phyloP scores from a whole-genome alignment of 2,329 filamentous ascomycete genomes.

The Trichoderma cornu-damae region DNA sequence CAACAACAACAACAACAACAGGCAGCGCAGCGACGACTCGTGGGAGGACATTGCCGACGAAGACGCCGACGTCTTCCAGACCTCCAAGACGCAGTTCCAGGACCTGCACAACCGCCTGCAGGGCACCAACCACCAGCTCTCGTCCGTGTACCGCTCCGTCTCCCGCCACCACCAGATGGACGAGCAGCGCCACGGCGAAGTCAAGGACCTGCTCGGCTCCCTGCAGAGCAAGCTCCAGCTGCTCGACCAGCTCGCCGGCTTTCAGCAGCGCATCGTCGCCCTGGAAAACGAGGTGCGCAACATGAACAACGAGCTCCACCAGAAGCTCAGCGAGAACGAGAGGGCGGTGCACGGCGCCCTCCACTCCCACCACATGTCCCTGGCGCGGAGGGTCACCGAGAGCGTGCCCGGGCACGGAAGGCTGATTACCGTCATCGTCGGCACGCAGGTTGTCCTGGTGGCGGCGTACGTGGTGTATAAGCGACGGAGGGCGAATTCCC shows the following conservation, averaged over 20 bases:
- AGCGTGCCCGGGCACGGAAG: constrained; percentile 46
- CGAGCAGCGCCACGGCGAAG: constrained; percentile 54
- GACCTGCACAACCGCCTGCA: constrained; percentile 84
- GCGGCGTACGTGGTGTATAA: constrained; percentile 73
- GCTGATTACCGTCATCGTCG: constrained; percentile 65
- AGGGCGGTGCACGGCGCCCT: constrained; percentile 50
- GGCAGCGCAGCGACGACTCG: constrained; percentile 33
- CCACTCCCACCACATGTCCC: constrained; percentile 44
- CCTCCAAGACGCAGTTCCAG: constrained; percentile 61
- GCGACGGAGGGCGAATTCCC: constrained; percentile 64
- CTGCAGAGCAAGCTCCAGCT: constrained; percentile 43
- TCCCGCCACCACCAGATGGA: constrained; percentile 45
- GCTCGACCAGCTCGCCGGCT: constrained; percentile 40
- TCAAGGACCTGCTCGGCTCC: constrained; percentile 44
- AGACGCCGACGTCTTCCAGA: constrained; percentile 43
- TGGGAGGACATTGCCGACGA: constrained; percentile 44
- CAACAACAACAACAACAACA: constrained; percentile 36
- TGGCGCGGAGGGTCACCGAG: constrained; percentile 45
- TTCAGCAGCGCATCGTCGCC: constrained; percentile 44
- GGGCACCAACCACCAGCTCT: constrained; percentile 62
- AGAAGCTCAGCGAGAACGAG: constrained; percentile 48
- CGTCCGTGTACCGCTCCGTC: constrained; percentile 55
- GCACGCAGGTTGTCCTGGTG: constrained; percentile 66
- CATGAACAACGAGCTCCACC: constrained; percentile 51
- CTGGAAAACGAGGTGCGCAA: constrained; percentile 56